These are phyloP conservation scores for Cucumis hystrix DNA, from an alignment of 306 rosid genomes.

Conservation along the genomic window DNA sequence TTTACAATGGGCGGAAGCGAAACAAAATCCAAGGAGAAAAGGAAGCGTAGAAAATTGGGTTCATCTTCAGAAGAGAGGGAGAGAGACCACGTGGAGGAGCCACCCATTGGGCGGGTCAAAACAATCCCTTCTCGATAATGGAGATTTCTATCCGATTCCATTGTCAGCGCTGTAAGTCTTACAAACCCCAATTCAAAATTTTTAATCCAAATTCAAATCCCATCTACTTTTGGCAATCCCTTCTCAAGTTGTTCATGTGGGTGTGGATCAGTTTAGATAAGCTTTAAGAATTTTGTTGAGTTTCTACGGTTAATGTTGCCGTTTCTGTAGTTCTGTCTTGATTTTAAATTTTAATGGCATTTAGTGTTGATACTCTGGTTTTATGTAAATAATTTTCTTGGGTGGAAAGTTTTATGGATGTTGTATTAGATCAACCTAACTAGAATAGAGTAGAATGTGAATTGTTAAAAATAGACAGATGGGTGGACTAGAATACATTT, in stretches of 20 bases:
- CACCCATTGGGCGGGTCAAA: not conserved
- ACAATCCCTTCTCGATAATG: not conserved
- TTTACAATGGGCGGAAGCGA: constrained; percentile 76
- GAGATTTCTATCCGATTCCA: not conserved
- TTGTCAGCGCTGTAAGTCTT: not conserved
- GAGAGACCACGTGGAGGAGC: not conserved
- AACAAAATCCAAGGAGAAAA: constrained; percentile 42
- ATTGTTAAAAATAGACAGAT: not conserved
- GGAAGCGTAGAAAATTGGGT: constrained; percentile 28
- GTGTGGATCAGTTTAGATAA: not conserved
- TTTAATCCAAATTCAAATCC: not conserved
- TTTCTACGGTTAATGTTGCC: not conserved
- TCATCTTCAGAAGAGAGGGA: constrained; percentile 36
- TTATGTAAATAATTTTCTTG: not conserved
- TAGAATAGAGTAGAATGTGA: not conserved
- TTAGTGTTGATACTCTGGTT: not conserved
- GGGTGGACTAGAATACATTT: not conserved
- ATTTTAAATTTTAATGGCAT: too few species aligned
- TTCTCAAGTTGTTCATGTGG: not conserved
- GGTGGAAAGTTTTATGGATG: not conserved
- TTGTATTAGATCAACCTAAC: not conserved
- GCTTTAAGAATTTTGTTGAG: not conserved
- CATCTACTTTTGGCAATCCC: not conserved
- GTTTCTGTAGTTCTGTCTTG: too few species aligned
- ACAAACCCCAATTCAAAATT: not conserved